A percentile compares a stretch with the other conserved stretches of the same genome.
These are phyloP conservation scores for Hypoxylon sp. DNA, from an alignment of 2,329 filamentous ascomycete species.

Conservation along the genomic window DNA sequence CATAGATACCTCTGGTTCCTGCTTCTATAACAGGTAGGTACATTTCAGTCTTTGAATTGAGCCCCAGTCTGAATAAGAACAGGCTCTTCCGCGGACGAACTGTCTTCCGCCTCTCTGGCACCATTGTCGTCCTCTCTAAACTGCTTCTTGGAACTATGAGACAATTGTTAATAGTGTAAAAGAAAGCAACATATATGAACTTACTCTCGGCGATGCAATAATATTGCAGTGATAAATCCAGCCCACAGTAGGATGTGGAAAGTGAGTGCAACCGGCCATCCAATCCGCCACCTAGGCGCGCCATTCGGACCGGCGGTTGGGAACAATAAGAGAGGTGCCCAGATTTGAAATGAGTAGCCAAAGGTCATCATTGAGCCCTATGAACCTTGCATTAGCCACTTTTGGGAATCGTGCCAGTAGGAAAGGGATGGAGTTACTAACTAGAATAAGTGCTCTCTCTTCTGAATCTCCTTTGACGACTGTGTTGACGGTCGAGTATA, in stretches of 20 bases:
- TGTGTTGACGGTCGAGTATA: constrained; percentile 62
- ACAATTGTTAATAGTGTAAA: constrained; percentile 13
- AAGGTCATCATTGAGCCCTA: constrained; percentile 64
- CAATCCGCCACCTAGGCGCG: constrained; percentile 63
- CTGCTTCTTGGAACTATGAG: constrained; percentile 8
- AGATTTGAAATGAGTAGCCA: constrained; percentile 62
- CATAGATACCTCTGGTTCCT: background rate
- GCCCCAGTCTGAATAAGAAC: constrained; percentile 32
- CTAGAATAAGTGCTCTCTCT: constrained; percentile 59
- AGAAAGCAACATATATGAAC: constrained; percentile 13
- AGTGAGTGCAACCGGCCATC: constrained; percentile 63
- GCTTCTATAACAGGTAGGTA: background rate
- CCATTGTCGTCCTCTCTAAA: background rate
- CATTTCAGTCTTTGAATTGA: constrained; percentile 30
- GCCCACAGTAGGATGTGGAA: constrained; percentile 63
- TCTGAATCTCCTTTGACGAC: constrained; percentile 59
- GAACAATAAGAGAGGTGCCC: constrained; percentile 61
- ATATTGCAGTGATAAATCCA: constrained; percentile 57
- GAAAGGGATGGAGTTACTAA: constrained; percentile 30
- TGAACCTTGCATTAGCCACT: background rate
- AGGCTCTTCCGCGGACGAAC: constrained; percentile 37
- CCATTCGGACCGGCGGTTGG: constrained; percentile 59
- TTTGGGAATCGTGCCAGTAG: background rate
- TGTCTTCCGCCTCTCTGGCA: constrained; percentile 16
- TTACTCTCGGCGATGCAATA: constrained; percentile 54